Evolutionary conservation across 495 filamentous ascomycete genomes (phyloP).

Genomic region (Trichoderma orchidacearum): DNA sequence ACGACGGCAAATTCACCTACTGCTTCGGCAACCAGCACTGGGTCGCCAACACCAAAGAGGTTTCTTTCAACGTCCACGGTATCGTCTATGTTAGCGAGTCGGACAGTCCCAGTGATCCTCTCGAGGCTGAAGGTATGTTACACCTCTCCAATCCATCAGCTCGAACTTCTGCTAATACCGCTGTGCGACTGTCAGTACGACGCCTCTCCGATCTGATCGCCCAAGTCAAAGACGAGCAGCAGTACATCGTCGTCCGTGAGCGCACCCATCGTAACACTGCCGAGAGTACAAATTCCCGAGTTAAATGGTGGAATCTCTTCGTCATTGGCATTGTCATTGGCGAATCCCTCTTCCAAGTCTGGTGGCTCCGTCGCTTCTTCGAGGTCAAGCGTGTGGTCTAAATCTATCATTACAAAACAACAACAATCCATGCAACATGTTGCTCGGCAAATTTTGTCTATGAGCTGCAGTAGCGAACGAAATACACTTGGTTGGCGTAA

Average conservation of each 20-base stretch:
- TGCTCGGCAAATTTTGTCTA: background rate
- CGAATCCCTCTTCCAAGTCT: conserved; percentile 94
- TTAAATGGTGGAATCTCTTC: conserved; percentile 99
- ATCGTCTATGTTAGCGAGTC: conserved; percentile 92
- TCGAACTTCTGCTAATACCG: background rate
- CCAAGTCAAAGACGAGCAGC: conserved; percentile 93
- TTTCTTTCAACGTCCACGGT: conserved; percentile 97
- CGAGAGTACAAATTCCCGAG: conserved; percentile 90
- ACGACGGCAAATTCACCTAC: conserved; percentile 85
- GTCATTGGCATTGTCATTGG: conserved; percentile 81
- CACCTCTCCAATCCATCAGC: background rate
- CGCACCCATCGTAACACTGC: conserved; percentile 94
- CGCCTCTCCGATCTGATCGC: conserved; percentile 70
- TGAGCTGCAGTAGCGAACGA: background rate
- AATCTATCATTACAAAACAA: background rate
- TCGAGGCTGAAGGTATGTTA: conserved; percentile 68
- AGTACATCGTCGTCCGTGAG: conserved; percentile 91
- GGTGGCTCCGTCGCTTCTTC: conserved; percentile 98
- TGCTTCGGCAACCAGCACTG: conserved; percentile 99
- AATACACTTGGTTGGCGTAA: background rate
- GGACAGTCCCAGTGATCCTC: conserved; percentile 71
- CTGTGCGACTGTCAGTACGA: conserved; percentile 47
- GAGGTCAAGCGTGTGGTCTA: conserved; percentile 51
- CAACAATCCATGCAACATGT: too few relatives aligned
- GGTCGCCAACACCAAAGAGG: conserved; percentile 84